Conservation (phyloP, 371 early-diverging fungal genomes). For the Lichtheimia ramosa region DNA sequence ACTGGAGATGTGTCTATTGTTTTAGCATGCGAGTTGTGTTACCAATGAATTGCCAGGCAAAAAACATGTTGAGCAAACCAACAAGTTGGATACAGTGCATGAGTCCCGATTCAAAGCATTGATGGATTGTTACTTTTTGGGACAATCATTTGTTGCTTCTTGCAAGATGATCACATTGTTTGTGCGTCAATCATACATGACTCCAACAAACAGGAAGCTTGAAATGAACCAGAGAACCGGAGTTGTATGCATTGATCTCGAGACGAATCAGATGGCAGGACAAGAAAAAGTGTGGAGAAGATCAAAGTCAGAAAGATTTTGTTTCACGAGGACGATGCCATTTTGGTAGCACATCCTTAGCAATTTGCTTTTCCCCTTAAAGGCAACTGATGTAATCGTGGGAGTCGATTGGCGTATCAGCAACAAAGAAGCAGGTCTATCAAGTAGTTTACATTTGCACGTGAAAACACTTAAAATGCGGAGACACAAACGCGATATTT, state of each 20-base stretch:
- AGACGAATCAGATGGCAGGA: neutral
- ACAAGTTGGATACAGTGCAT: too few species aligned
- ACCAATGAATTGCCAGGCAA: too few species aligned
- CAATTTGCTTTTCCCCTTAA: constrained; percentile 7
- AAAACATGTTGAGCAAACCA: too few species aligned
- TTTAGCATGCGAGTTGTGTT: too few species aligned
- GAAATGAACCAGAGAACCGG: too few species aligned
- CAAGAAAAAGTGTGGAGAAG: neutral
- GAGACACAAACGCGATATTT: constrained; percentile 1
- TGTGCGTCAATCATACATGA: too few species aligned
- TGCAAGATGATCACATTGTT: too few species aligned
- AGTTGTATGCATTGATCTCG: neutral
- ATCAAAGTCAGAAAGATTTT: neutral
- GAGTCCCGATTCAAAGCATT: too few species aligned
- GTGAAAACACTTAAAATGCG: neutral
- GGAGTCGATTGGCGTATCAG: constrained; percentile 5
- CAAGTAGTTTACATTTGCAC: neutral
- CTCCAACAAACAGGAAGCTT: too few species aligned
- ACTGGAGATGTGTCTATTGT: too few species aligned
- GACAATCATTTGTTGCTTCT: too few species aligned
- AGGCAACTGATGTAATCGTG: constrained; percentile 7
- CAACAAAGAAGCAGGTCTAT: neutral
- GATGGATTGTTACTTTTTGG: too few species aligned
- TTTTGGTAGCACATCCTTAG: constrained; percentile 5
- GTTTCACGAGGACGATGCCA: constrained; percentile 10